Evolutionary conservation across 345 rosid genomes (phyloP), one percentile per base, ranked within the genome.

Genomic region (Eucalyptus marginata): DNA sequence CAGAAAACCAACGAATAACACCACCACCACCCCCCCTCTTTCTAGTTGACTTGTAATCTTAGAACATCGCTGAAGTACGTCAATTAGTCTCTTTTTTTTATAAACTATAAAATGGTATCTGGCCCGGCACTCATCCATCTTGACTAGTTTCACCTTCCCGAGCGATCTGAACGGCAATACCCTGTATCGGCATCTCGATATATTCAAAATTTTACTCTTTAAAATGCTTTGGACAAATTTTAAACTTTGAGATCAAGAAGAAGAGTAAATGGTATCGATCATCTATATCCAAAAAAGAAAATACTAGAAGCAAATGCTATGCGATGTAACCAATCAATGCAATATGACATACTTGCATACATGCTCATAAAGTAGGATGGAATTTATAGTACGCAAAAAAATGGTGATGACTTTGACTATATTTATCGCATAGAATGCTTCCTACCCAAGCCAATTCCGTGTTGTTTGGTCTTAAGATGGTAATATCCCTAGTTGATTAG

Each of bases 1-100:
- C 47, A 11, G 24, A 36, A 76, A 76, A 76, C 83, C 83, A 36
- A 76, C 29, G 83, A 76, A 76, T 20, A 94, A 93, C 93, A 92
- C 95, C 88, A 89, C 92, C 87, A 86, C 50, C 20, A 36, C 46
- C 87, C 47, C 16, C 64, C 31, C 87, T 64, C 88, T 52, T 80
- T 50, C 24, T 88, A 36, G 58, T 76, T 40, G 15, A 40, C 47
- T 76, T 76, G 83, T 76, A 22, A 36, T 3, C 83, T 18, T 76
- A 40, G 10, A 40, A 36, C 47, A 76, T 20, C 8, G 15, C 47
- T 76, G 11, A 20, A 76, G 83, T 40, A 36, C 27, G 47, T 76
- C 83, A 76, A 10, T 59, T 59, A 27, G 31, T 59, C 31, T 59
- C 11, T 54, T 2, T 24, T 59, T 58, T 59, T 27, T 25, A 27